These are phyloP conservation scores for Penicillium sp. DNA, from an alignment of 2,329 filamentous ascomycete species.

Conservation along the genomic window DNA sequence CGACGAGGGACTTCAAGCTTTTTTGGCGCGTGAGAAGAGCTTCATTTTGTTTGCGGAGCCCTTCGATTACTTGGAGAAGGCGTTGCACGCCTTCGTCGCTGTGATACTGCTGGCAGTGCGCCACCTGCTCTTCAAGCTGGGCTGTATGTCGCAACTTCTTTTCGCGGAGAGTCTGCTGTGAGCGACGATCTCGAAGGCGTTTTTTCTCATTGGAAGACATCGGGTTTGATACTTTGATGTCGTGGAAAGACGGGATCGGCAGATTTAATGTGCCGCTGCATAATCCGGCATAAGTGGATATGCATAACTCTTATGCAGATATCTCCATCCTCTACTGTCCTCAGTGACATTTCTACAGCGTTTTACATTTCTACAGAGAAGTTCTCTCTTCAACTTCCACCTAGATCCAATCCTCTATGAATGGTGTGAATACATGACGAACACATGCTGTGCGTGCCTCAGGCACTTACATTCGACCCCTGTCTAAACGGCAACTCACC, in stretches of 20 bases:
- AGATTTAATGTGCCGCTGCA: background rate
- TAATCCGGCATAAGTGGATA: background rate
- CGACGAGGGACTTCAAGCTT: constrained; percentile 15
- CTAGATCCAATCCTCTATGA: too few species aligned
- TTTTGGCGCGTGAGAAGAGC: constrained; percentile 18
- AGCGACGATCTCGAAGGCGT: constrained; percentile 26
- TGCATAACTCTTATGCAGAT: background rate
- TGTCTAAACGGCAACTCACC: too few species aligned
- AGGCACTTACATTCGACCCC: background rate
- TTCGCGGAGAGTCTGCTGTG: constrained; percentile 27
- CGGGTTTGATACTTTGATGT: background rate
- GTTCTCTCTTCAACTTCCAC: too few species aligned
- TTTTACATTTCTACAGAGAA: too few species aligned
- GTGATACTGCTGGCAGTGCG: constrained; percentile 26
- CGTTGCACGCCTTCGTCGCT: constrained; percentile 15
- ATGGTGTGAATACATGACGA: background rate
- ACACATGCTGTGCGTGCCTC: fast-evolving
- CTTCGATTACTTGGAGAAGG: constrained; percentile 21
- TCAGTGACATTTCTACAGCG: background rate
- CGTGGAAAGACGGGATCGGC: background rate
- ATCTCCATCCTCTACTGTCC: background rate
- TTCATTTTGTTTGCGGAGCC: constrained; percentile 24
- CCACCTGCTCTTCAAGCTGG: constrained; percentile 22
- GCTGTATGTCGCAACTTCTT: constrained; percentile 21
- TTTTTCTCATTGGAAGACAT: constrained; percentile 19